Evolutionary conservation across 352 stramenopile genomes (phyloP).

Genomic region (Globisporangium megalacanthum): DNA sequence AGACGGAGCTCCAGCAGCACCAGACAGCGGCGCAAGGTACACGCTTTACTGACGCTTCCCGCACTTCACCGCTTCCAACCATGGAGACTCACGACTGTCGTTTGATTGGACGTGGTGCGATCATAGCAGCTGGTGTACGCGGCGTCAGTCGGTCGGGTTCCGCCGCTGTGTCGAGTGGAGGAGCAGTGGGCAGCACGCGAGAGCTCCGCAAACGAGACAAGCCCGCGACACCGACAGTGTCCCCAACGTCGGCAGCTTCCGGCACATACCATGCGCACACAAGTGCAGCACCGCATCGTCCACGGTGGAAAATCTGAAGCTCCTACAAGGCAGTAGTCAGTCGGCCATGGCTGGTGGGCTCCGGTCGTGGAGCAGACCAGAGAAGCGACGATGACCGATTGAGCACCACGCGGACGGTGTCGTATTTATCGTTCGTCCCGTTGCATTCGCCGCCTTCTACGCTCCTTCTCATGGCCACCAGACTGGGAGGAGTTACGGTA

Average conservation of each 20-base stretch:
- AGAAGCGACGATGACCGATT: no score
- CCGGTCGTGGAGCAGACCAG: no score
- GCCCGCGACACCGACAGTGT: not conserved
- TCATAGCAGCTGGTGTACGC: not conserved
- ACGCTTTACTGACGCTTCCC: not conserved
- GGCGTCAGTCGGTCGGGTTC: not conserved
- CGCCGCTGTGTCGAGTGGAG: not conserved
- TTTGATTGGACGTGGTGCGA: not conserved
- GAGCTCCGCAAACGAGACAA: slow-evolving; percentile 3
- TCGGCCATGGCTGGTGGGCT: not conserved
- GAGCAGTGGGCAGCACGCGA: not conserved
- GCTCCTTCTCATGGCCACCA: no score
- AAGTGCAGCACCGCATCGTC: slow-evolving; percentile 6
- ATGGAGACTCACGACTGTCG: not conserved
- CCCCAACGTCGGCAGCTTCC: not conserved
- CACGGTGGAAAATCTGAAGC: slow-evolving; percentile 16
- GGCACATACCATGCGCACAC: not conserved
- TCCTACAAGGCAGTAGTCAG: not conserved
- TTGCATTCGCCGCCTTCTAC: no score
- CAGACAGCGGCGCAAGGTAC: slow-evolving; percentile 5
- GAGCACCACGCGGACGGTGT: no score
- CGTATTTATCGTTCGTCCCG: no score
- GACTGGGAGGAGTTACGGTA: not conserved
- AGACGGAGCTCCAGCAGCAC: not conserved
- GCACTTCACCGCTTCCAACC: not conserved